Base-by-base conservation (phyloP, 1,284 basidiomycete genomes). In the Cryptococcus amylolentus region DNA sequence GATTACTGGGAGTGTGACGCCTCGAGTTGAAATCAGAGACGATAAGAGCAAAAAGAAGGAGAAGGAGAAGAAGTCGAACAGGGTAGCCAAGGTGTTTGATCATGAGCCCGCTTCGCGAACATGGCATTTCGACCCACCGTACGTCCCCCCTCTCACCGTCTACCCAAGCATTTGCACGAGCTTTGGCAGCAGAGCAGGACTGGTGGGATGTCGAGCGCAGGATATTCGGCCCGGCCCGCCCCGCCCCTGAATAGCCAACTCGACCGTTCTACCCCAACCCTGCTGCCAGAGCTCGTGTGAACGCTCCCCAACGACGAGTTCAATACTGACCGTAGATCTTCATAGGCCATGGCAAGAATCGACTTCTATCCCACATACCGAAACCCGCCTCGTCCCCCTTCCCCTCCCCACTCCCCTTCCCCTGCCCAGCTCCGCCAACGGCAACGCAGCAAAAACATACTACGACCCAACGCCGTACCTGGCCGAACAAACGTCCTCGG, bases 121-220 rank as follows among this genome's bases (percentile, higher is more conserved):
- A 20, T 61, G 58, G 48, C 55, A 62, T 31, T 62, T 67, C 46
- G 43, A 56, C 38, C 57, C 62, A n/a, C 53, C 55, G 66, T 67
- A 37, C 58, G 66, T 62, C 1, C 16, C 9, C 57, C 57, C 16
- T 23, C 28, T 23, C 18, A 2, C 35, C 31, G 5, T 27, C 2
- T 16, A 5, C 35, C 49, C n/a, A 16, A 16, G 20, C 16, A 18
- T 44, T 14, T 6, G 13, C n/a, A 13, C 13, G 39, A n/a, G 13
- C n/a, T 7, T 40, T 13, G 39, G 13, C 39, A 13, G 13, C 14
- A n/a, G 14, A n/a, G 39, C n/a, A 40, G 39, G 14, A n/a, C 39
- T 13, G 39, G 39, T 40, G 39, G 14, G 39, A 40, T 13, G 13
- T 13, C 39, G 39, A 40, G 39, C n/a, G 39, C 39, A n/a, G 39